Percentiles rank a stretch among this genome's conserved stretches.
Evolutionary conservation across 2,329 filamentous ascomycete genomes (phyloP).

Genomic region (Zasmidium cellare): DNA sequence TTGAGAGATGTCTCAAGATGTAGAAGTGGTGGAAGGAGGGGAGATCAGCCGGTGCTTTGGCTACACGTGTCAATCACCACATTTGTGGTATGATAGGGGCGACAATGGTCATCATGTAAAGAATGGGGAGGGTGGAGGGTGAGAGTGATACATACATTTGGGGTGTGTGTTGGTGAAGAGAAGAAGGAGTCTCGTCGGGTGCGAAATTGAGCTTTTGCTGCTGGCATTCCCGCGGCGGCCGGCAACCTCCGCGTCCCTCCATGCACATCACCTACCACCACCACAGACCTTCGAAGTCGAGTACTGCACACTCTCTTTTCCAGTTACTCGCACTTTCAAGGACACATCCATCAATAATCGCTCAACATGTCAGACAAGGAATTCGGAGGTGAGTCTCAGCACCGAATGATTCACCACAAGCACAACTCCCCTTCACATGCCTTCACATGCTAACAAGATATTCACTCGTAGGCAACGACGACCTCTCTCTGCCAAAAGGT

Average conservation of each 20-base stretch:
- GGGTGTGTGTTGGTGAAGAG: not conserved
- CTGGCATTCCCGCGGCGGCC: conserved; percentile 4
- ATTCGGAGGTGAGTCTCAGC: conserved; percentile 46
- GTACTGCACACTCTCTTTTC: too few species aligned
- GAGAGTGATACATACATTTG: conserved; percentile 21
- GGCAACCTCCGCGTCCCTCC: not conserved
- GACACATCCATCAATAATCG: not conserved
- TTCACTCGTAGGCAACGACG: conserved; percentile 52
- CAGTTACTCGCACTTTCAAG: too few species aligned
- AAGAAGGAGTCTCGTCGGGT: not conserved
- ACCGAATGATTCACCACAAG: too few species aligned
- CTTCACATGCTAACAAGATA: not conserved
- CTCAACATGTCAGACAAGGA: conserved; percentile 54
- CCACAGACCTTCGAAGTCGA: not conserved
- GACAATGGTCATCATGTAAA: conserved; percentile 61
- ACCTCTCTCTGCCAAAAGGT: conserved; percentile 62
- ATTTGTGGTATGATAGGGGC: conserved; percentile 60
- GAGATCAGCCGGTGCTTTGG: conserved; percentile 61
- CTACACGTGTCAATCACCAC: conserved; percentile 62
- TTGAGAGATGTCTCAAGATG: not conserved
- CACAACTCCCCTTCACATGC: not conserved
- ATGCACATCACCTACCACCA: not conserved
- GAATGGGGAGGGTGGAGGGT: conserved; percentile 23
- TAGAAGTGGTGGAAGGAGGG: conserved; percentile 9
- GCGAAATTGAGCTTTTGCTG: conserved; percentile 1